phyloP scores from a whole-genome alignment of 1,284 basidiomycete species.

The Ustilago curta region DNA sequence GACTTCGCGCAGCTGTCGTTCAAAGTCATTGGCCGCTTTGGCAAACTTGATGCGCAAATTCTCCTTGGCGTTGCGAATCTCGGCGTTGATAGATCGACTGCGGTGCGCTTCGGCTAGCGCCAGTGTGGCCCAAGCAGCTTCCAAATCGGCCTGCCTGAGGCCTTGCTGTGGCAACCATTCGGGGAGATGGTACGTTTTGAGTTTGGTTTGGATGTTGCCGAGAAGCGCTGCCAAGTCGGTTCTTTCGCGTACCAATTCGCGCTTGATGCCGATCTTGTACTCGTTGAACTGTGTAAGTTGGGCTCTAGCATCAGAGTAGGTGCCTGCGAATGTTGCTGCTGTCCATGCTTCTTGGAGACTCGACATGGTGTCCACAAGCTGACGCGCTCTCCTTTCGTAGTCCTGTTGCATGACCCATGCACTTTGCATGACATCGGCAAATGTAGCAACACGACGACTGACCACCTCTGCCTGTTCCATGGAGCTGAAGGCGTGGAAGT shows the following conservation, averaged over 20 bases:
- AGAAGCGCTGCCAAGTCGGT: conserved; percentile 89
- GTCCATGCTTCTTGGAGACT: conserved; percentile 46
- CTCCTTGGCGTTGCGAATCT: conserved; percentile 79
- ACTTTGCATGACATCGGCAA: conserved; percentile 89
- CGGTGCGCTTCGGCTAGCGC: conserved; percentile 81
- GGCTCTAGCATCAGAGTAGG: conserved; percentile 82
- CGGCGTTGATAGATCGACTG: conserved; percentile 87
- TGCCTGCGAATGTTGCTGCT: conserved; percentile 55
- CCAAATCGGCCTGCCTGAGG: conserved; percentile 76
- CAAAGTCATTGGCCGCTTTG: conserved; percentile 84
- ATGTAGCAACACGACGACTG: conserved; percentile 91
- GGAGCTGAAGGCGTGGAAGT: conserved; percentile 96
- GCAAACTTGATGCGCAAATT: conserved; percentile 85
- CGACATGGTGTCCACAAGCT: conserved; percentile 59
- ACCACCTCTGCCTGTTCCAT: conserved; percentile 97
- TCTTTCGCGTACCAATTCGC: conserved; percentile 87
- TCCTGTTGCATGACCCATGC: conserved; percentile 81
- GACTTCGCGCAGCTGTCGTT: conserved; percentile 69
- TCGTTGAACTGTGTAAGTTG: conserved; percentile 80
- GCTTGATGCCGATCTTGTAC: conserved; percentile 88
- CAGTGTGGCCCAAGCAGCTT: conserved; percentile 81
- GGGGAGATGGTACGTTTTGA: conserved; percentile 83
- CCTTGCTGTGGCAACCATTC: conserved; percentile 59
- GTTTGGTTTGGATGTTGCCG: conserved; percentile 92
- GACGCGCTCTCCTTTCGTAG: conserved; percentile 85